Evolutionary conservation across 1,139 yeast species (phyloP).

Genomic region (Scheffersomyces segobiensis): DNA sequence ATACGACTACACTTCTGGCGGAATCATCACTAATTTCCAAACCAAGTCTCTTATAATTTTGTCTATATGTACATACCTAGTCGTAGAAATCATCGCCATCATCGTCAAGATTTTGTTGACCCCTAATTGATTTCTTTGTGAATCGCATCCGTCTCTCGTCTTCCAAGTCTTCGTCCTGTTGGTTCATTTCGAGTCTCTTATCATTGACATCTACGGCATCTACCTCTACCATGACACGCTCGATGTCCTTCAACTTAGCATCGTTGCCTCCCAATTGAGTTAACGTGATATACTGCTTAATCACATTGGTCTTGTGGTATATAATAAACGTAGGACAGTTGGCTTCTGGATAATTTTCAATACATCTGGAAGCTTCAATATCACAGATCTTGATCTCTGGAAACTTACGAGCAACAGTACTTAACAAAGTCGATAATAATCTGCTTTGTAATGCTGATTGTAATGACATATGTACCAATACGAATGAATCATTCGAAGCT

Average conservation of each 20-base stretch:
- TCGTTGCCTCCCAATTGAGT: constrained; percentile 83
- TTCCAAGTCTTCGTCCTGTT: constrained; percentile 47
- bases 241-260: constrained; percentile 67
- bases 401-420: constrained; percentile 53
- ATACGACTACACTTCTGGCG: not conserved
- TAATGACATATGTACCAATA: constrained; percentile 75
- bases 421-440: constrained; percentile 57
- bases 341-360: constrained; percentile 84
- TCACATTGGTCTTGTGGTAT: constrained; percentile 72
- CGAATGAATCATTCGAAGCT: constrained; percentile 62
- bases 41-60: constrained; percentile 12
- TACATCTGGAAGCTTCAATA: constrained; percentile 84
- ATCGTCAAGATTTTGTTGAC: constrained; percentile 19
- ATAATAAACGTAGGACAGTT: constrained; percentile 90
- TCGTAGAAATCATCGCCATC: constrained; percentile 49
- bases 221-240: constrained; percentile 61
- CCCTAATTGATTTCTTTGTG: constrained; percentile 55
- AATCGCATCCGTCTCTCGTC: constrained; percentile 54
- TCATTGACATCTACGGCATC: constrained; percentile 69
- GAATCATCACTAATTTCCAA: constrained; percentile 11
- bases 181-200: constrained; percentile 62
- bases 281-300: constrained; percentile 77
- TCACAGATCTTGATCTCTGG: constrained; percentile 91
- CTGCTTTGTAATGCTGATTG: constrained; percentile 75
- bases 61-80: constrained; percentile 9